Conservation (phyloP, 2,329 filamentous ascomycete species). For the Bisporella sp. region DNA sequence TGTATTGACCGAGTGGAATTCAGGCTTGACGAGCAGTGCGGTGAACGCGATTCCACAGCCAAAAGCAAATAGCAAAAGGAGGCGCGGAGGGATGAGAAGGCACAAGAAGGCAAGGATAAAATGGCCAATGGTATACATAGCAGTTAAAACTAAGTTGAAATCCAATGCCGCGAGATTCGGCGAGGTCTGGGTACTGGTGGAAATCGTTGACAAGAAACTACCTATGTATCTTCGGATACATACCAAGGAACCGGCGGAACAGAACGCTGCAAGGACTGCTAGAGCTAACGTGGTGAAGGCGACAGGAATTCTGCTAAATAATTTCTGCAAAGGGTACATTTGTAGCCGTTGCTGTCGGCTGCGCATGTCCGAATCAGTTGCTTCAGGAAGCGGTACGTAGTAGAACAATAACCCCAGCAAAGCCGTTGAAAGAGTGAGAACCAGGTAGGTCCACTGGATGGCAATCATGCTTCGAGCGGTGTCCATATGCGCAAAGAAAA, state of each 20-base stretch:
- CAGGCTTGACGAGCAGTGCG: slow-evolving; percentile 38
- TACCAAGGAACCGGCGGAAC: slow-evolving; percentile 68
- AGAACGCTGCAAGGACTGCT: slow-evolving; percentile 68
- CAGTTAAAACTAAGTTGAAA: slow-evolving; percentile 62
- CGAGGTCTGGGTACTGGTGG: slow-evolving; percentile 39
- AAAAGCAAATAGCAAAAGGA: slow-evolving; percentile 58
- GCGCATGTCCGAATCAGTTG: slow-evolving; percentile 42
- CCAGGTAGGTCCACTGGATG: slow-evolving; percentile 74
- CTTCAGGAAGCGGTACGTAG: slow-evolving; percentile 55
- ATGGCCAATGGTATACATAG: slow-evolving; percentile 41
- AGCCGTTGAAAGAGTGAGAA: slow-evolving; percentile 66
- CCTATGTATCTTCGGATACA: slow-evolving; percentile 53
- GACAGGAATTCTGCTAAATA: slow-evolving; percentile 40
- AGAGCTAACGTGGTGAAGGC: slow-evolving; percentile 46
- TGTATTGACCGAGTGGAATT: slow-evolving; percentile 34
- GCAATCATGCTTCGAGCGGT: neutral
- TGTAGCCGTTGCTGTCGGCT: slow-evolving; percentile 31
- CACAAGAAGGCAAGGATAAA: slow-evolving; percentile 61
- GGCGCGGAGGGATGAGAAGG: slow-evolving; percentile 53
- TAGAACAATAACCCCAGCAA: slow-evolving; percentile 59
- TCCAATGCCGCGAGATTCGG: slow-evolving; percentile 29
- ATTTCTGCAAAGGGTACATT: slow-evolving; percentile 27
- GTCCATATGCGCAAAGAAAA: neutral
- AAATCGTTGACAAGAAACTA: slow-evolving; percentile 37
- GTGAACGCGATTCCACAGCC: slow-evolving; percentile 50